Percentiles rank a stretch among this genome's conserved stretches.
These are phyloP conservation scores for Aspergillus bertholletiae DNA, from an alignment of 495 filamentous ascomycete species.

Conservation along the genomic window DNA sequence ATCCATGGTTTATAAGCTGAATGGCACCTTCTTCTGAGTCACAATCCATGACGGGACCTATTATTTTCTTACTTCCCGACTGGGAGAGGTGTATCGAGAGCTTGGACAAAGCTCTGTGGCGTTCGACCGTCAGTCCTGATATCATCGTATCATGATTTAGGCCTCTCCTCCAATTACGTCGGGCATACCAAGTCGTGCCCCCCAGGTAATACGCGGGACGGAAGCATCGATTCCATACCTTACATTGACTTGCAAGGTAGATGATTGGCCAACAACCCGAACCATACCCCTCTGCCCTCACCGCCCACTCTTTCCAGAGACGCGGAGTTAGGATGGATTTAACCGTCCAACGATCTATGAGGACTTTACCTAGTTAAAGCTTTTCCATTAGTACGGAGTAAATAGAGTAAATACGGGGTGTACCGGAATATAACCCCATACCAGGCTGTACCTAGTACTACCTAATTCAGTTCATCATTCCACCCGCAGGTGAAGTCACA, in stretches of 20 bases:
- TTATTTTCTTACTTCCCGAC: neutral
- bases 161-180: neutral
- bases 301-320: neutral
- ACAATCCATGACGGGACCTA: neutral
- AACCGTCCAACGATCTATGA: no score
- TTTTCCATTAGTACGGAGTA: neutral
- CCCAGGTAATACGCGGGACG: no score
- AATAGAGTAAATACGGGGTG: no score
- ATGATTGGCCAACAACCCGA: neutral
- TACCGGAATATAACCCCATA: no score
- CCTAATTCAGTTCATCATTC: no score
- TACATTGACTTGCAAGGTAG: neutral
- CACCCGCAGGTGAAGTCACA: no score
- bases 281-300: slow-evolving; percentile 2
- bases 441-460: no score
- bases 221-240: no score
- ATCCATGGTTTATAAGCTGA: neutral
- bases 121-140: neutral
- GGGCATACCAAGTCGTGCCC: neutral
- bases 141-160: slow-evolving; percentile 3
- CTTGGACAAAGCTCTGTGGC: neutral
- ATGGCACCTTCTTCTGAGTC: neutral
- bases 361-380: no score
- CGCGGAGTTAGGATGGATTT: slow-evolving; percentile 11
- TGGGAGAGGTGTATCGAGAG: neutral